Base-by-base conservation (phyloP, 2,329 filamentous ascomycete genomes). In the Neonectria hederae region DNA sequence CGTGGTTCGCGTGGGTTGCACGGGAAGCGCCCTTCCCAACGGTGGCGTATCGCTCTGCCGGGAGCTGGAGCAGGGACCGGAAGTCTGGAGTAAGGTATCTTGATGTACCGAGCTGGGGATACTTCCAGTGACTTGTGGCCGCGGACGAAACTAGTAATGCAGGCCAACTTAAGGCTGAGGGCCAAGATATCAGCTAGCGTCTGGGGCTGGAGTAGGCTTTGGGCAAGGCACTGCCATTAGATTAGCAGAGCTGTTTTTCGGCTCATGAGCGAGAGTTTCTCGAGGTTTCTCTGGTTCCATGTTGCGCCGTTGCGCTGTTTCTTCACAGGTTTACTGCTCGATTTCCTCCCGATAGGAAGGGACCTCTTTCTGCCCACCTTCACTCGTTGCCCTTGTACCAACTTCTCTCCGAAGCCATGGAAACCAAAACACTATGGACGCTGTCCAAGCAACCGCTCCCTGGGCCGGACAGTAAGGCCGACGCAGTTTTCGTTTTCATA, bases 401-500 rank as follows among this genome's bases (percentile, higher is more conserved):
- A 51, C 3, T 43, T 30, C 24, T 13, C 4, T 21, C n/a, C n/a
- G n/a, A 17, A 51, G 26, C 17, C 26, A 65, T 66, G 61, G 28
- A 66, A n/a, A 59, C 46, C 32, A 55, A 54, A 21, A 55, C 62
- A 3, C 46, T 66, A 14, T 65, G 62, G 62, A 46, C 2, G 11
- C 30, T 66, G 11, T 32, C 43, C 21, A 28, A 42, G 3, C 28
- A 56, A 4, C 53, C 57, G 9, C 65, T 66, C 14, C 62, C 57
- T 1, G 8, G 38, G 35, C 24, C 21, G 1, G 45, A 28, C n/a
- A 46, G 45, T 13, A 46, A 62, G 11, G 54, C 48, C 19, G 62
- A 54, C 6, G 43, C 65, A 8, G 28, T 30, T 0, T 65, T 67
- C 26, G 59, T 65, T 1, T 65, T 63, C 3, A 63, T 67, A 35